Evolutionary conservation across 1,284 basidiomycete species (phyloP).

Genomic region (Cutaneotrichosporon sp.): DNA sequence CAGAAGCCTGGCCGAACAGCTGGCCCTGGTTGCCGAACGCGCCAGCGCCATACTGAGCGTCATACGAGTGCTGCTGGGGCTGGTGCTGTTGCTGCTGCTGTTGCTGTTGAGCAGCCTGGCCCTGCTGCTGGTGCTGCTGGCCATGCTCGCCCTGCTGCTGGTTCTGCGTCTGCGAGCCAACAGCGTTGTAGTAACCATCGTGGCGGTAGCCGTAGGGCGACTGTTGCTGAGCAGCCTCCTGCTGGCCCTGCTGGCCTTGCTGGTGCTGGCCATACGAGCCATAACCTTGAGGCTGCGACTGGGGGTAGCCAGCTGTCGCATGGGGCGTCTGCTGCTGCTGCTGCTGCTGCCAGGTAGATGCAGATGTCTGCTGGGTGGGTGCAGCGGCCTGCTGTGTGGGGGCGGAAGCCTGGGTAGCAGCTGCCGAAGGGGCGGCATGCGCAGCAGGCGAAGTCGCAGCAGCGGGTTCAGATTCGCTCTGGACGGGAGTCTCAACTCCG

Average conservation of each 20-base stretch:
- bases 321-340: constrained; percentile 36
- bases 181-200: constrained; percentile 30
- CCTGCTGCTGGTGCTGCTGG: constrained; percentile 20
- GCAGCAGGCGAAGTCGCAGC: constrained; percentile 15
- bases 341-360: constrained; percentile 19
- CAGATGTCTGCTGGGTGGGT: constrained; percentile 18
- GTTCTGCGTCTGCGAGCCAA: constrained; percentile 26
- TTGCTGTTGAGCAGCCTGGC: constrained; percentile 14
- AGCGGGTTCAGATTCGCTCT: constrained; percentile 18
- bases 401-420: constrained; percentile 6
- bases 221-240: constrained; percentile 24
- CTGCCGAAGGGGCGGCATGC: constrained; percentile 16
- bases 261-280: constrained; percentile 31
- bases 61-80: constrained; percentile 30
- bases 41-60: constrained; percentile 14
- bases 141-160: constrained; percentile 20
- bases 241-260: constrained; percentile 24
- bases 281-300: constrained; percentile 38
- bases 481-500: constrained; percentile 39
- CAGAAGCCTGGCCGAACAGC: constrained; percentile 17
- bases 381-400: constrained; percentile 10
- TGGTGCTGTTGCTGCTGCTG: constrained; percentile 27
- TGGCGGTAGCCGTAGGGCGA: constrained; percentile 35
- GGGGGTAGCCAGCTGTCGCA: constrained; percentile 26
- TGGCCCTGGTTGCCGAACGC: constrained; percentile 15